Evolutionary conservation across 345 rosid genomes (phyloP).

Genomic region (Lepidium didymum): DNA sequence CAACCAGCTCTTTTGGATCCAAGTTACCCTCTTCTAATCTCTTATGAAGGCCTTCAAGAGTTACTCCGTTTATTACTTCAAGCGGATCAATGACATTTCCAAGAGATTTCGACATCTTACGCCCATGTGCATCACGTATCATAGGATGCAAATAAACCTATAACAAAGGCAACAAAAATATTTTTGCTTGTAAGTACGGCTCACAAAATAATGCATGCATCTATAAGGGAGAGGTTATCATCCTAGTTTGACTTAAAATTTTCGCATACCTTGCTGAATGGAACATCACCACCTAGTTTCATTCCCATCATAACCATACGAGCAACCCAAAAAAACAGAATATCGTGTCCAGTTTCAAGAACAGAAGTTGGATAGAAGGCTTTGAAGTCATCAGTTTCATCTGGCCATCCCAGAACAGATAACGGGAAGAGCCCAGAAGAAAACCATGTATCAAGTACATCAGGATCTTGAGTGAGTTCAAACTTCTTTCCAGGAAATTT

Average conservation of each 20-base stretch:
- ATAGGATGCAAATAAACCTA: slow-evolving; percentile 95
- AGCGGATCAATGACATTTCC: slow-evolving; percentile 96
- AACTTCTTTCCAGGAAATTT: slow-evolving; percentile 68
- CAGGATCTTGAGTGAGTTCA: slow-evolving; percentile 76
- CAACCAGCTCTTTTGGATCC: slow-evolving; percentile 57
- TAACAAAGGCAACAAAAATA: slow-evolving; percentile 2
- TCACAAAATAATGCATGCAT: background rate
- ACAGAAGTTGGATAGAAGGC: slow-evolving; percentile 89
- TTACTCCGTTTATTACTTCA: slow-evolving; percentile 80
- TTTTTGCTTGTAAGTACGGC: background rate
- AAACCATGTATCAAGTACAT: slow-evolving; percentile 98
- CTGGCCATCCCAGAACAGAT: slow-evolving; percentile 91
- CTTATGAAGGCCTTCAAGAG: slow-evolving; percentile 76
- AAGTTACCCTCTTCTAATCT: slow-evolving; percentile 80
- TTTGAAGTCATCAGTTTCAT: slow-evolving; percentile 79
- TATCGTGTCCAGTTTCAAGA: slow-evolving; percentile 96
- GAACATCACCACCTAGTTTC: slow-evolving; percentile 79
- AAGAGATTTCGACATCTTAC: slow-evolving; percentile 90
- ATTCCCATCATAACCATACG: slow-evolving; percentile 96
- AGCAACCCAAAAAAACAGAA: slow-evolving; percentile 96
- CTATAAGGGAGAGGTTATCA: background rate
- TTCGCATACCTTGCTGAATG: slow-evolving; percentile 65
- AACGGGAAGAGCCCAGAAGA: slow-evolving; percentile 90
- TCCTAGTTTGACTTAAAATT: background rate
- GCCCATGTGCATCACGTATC: slow-evolving; percentile 97